A percentile compares a stretch with the other conserved stretches of the same genome.
These are phyloP conservation scores for Trypanosoma brucei DNA, from an alignment of 208 protist genomes.

Conservation along the genomic window DNA sequence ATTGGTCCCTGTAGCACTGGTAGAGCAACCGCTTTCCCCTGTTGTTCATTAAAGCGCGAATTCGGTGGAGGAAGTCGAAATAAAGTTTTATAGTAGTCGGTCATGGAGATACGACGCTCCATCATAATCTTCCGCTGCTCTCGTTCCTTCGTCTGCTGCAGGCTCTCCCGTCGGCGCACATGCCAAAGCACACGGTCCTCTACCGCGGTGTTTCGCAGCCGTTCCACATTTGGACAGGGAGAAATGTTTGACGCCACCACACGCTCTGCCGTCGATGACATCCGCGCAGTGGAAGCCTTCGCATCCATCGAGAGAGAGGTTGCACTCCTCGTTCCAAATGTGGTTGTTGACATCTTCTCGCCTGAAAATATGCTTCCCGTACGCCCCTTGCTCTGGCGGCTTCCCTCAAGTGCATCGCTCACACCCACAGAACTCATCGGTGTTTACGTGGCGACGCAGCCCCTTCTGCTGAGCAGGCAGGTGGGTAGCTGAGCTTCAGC, in stretches of 20 bases:
- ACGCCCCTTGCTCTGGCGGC: neutral
- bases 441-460: neutral
- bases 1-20: neutral
- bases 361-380: neutral
- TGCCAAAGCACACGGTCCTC: conserved; percentile 10
- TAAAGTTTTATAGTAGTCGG: conserved; percentile 27
- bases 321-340: neutral
- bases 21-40: neutral
- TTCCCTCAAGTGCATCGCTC: neutral
- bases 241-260: conserved; percentile 3
- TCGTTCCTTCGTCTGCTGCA: conserved; percentile 11
- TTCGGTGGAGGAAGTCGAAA: conserved; percentile 6
- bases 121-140: conserved; percentile 15
- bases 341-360: neutral
- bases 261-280: too few relatives aligned
- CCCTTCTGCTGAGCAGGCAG: neutral
- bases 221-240: conserved; percentile 30
- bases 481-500: too few relatives aligned
- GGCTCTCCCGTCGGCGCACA: conserved; percentile 7
- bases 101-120: conserved; percentile 10
- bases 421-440: neutral
- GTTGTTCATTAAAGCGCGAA: neutral
- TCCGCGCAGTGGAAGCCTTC: neutral
- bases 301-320: neutral
- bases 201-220: conserved; percentile 23